Percentiles rank a stretch among this genome's conserved stretches.
phyloP scores from a whole-genome alignment of 2,329 filamentous ascomycete species.

The Cercospora beticola region DNA sequence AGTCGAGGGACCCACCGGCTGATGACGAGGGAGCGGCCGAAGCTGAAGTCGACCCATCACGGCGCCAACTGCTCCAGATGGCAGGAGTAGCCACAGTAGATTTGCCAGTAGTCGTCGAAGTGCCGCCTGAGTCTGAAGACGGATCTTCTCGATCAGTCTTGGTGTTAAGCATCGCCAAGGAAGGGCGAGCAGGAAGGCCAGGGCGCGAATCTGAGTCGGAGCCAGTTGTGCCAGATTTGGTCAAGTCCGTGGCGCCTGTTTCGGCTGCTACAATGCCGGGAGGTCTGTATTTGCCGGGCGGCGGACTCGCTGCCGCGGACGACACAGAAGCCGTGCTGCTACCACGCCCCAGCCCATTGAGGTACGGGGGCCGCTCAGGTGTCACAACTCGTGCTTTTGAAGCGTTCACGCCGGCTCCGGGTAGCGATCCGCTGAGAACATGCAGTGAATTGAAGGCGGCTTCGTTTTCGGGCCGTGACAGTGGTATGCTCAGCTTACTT shows the following conservation, averaged over 20 bases:
- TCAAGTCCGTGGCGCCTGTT: constrained; percentile 18
- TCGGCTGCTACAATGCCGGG: constrained; percentile 33
- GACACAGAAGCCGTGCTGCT: constrained; percentile 28
- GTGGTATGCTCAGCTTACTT: constrained; percentile 83
- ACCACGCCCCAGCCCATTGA: constrained; percentile 37
- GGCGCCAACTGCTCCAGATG: constrained; percentile 51
- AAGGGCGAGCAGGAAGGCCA: constrained; percentile 27
- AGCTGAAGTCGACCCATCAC: constrained; percentile 36
- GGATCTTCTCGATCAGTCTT: constrained; percentile 23
- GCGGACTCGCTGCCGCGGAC: constrained; percentile 33
- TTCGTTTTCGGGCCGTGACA: constrained; percentile 89
- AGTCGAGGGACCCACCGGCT: constrained; percentile 44
- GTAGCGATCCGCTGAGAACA: constrained; percentile 50
- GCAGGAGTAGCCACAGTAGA: constrained; percentile 37
- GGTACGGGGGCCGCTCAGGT: constrained; percentile 21
- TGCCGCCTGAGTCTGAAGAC: constrained; percentile 15
- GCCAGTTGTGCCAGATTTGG: constrained; percentile 26
- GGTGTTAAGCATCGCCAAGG: constrained; percentile 29
- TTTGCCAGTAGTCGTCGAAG: constrained; percentile 24
- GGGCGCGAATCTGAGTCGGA: constrained; percentile 31
- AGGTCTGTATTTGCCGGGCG: constrained; percentile 34
- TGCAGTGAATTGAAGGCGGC: constrained; percentile 73
- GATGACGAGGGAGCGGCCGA: constrained; percentile 14
- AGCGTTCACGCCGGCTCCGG: constrained; percentile 49
- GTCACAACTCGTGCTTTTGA: constrained; percentile 20